Base-by-base conservation (phyloP, 768 basidiomycete species). In the Serendipita vermifera region DNA sequence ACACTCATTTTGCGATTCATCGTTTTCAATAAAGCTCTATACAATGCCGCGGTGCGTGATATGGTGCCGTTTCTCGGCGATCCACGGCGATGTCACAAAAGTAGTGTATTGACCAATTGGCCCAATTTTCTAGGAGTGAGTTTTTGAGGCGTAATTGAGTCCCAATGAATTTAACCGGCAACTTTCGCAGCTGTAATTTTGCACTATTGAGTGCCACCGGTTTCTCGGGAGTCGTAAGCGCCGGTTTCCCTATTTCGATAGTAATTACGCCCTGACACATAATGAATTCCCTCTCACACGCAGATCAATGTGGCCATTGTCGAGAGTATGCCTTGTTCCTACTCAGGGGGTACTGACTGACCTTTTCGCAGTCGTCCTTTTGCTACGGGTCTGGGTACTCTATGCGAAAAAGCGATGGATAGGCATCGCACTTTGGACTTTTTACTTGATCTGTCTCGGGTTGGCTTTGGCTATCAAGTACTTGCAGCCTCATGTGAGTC, bases 261-360 rank as follows among this genome's bases (percentile, higher is more conserved):
- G n/a, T n/a, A n/a, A n/a, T n/a, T n/a, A n/a, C n/a, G n/a, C n/a
- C n/a, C n/a, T n/a, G n/a, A 31, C 46, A 41, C 26, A n/a, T n/a
- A 17, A 17, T n/a, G n/a, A n/a, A n/a, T 7, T 7, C 15, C 39
- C 15, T 0, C 39, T 22, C 22, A 29, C 46, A 13, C n/a, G 9
- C 32, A 51, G 46, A 20, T 51, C 46, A 51, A 51, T n/a, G 46
- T 51, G 5, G 46, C 46, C n/a, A 31, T 51, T n/a, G 46, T 51
- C 20, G 46, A 51, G 24, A 29, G 39, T 41, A 41, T 6, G 17
- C n/a, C n/a, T 17, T 38, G 2, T 41, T 26, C 15, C 5, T 41
- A 3, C 39, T 41, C 5, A 6, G 2, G 17, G 5, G 3, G 17
- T 1, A 38, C 13, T 41, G 6, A 17, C 26, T 6, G 9, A 7